A percentile compares a stretch with the other conserved stretches of the same genome.
These are phyloP conservation scores for Suhomyces bolitotheri DNA, from an alignment of 1,139 yeast genomes.

Conservation along the genomic window DNA sequence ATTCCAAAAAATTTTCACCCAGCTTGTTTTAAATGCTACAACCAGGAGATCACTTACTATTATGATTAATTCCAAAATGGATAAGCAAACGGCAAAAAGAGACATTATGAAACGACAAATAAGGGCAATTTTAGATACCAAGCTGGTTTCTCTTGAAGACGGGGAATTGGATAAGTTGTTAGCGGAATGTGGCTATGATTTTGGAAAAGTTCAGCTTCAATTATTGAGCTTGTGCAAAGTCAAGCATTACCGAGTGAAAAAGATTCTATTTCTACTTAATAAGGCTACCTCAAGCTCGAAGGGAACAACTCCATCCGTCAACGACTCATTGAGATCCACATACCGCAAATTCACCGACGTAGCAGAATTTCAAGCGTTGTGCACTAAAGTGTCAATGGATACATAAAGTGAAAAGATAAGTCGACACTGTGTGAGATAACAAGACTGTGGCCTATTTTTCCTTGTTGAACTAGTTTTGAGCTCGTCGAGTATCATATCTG, in stretches of 20 bases:
- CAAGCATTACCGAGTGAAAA: not conserved
- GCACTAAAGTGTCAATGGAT: too few species aligned
- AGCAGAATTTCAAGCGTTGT: too few species aligned
- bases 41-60: slow-evolving; percentile 31
- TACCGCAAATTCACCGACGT: too few species aligned
- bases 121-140: slow-evolving; percentile 39
- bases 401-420: too few species aligned
- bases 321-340: too few species aligned
- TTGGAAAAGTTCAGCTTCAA: slow-evolving; percentile 21
- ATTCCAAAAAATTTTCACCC: slow-evolving; percentile 33
- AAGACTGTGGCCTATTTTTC: too few species aligned
- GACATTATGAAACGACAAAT: slow-evolving; percentile 37
- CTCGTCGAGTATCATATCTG: too few species aligned
- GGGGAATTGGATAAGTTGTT: slow-evolving; percentile 37
- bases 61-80: slow-evolving; percentile 35
- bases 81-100: slow-evolving; percentile 28
- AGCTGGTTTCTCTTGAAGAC: slow-evolving; percentile 43
- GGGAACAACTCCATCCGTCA: too few species aligned
- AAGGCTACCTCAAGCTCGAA: too few species aligned
- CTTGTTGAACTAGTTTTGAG: too few species aligned
- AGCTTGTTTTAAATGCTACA: slow-evolving; percentile 39
- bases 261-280: too few species aligned
- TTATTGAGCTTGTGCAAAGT: slow-evolving; percentile 1
- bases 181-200: slow-evolving; percentile 33
- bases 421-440: too few species aligned